Conservation (phyloP, 2,329 filamentous ascomycete genomes). For the Clonostachys sp. region DNA sequence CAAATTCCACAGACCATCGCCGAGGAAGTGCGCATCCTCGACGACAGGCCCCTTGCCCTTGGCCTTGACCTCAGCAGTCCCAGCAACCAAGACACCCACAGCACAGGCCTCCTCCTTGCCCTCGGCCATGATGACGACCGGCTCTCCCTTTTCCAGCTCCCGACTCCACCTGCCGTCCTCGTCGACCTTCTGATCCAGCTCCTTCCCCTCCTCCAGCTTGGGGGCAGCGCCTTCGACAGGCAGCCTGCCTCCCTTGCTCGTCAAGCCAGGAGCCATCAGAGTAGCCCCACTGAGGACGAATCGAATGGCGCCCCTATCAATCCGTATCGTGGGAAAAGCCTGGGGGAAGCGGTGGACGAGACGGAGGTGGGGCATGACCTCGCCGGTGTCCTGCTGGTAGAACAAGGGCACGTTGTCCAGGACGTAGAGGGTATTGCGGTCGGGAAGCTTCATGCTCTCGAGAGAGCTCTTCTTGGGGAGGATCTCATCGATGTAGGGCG, state of each 20-base stretch:
- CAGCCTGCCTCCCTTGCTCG: constrained; percentile 74
- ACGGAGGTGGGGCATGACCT: constrained; percentile 80
- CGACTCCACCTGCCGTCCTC: constrained; percentile 53
- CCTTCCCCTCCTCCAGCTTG: constrained; percentile 28
- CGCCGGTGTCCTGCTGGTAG: constrained; percentile 75
- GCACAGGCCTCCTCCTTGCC: constrained; percentile 90
- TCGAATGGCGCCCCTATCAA: constrained; percentile 92
- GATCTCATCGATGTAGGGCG: constrained; percentile 86
- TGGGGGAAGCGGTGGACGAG: constrained; percentile 87
- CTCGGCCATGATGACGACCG: constrained; percentile 87
- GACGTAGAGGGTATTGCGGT: constrained; percentile 85
- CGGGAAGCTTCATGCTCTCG: constrained; percentile 87
- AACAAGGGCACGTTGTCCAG: constrained; percentile 77
- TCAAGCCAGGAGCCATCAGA: constrained; percentile 93
- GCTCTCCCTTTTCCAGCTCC: constrained; percentile 74
- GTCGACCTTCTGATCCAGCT: constrained; percentile 35
- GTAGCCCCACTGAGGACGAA: constrained; percentile 93
- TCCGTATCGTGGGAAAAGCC: constrained; percentile 78
- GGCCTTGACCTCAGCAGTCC: constrained; percentile 87
- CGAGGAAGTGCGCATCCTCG: constrained; percentile 88
- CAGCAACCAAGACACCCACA: constrained; percentile 76
- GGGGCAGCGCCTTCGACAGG: constrained; percentile 46
- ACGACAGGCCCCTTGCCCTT: constrained; percentile 94
- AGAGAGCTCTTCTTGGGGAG: constrained; percentile 92
- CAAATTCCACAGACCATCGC: constrained; percentile 83